phyloP scores from a whole-genome alignment of 352 stramenopile species.

The Plasmopara viticola region DNA sequence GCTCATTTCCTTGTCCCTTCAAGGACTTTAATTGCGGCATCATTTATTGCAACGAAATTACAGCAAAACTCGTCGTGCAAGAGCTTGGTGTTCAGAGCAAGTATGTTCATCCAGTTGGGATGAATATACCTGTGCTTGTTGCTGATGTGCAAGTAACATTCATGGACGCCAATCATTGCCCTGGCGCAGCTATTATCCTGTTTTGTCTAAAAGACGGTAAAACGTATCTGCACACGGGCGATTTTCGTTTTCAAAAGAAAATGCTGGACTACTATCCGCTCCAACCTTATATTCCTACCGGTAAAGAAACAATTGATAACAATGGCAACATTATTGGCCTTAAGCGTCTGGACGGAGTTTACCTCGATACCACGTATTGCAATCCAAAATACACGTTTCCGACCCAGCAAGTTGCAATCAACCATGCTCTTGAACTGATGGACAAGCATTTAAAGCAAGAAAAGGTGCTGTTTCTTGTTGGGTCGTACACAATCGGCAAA shows the following conservation, averaged over 20 bases:
- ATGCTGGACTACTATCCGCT: conserved; percentile 66
- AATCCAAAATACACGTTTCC: conserved; percentile 92
- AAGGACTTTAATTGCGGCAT: conserved; percentile 86
- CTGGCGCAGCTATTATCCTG: conserved; percentile 92
- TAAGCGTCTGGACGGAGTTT: conserved; percentile 74
- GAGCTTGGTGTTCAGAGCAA: conserved; percentile 89
- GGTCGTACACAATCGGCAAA: conserved; percentile 96
- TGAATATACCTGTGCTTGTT: conserved; percentile 84
- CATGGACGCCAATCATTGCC: conserved; percentile 96
- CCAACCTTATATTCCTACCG: conserved; percentile 34
- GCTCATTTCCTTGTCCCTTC: not conserved
- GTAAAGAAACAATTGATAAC: conserved; percentile 20
- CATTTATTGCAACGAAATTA: conserved; percentile 95
- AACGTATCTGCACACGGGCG: conserved; percentile 89
- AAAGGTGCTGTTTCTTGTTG: conserved; percentile 92
- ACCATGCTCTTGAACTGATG: conserved; percentile 57
- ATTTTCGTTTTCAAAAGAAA: conserved; percentile 72
- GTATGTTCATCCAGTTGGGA: conserved; percentile 86
- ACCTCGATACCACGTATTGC: conserved; percentile 97
- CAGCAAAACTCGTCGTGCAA: conserved; percentile 87
- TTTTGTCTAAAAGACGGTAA: conserved; percentile 84
- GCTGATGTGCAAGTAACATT: conserved; percentile 90
- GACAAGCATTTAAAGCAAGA: conserved; percentile 40
- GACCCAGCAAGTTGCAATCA: conserved; percentile 72
- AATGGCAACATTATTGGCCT: conserved; percentile 22